Evolutionary conservation across 768 basidiomycete genomes (phyloP), one percentile per base, ranked within the genome.

Genomic region (Termitomyces sp.): DNA sequence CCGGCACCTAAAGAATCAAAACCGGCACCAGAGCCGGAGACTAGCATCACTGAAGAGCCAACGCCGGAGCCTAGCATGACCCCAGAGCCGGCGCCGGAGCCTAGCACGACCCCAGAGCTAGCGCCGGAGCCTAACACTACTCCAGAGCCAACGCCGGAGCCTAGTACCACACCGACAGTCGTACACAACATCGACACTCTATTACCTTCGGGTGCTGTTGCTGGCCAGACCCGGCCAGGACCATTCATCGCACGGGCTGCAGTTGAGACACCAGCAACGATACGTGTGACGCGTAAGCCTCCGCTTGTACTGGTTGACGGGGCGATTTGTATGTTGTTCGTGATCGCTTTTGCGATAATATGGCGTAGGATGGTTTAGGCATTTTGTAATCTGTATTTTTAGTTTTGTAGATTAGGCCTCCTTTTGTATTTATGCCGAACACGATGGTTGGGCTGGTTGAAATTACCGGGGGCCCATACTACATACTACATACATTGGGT

Each of bases 271-370:
- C 59, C 61, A 24, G 37, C 19, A 22, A 41, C 50, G 19, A 59
- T 62, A 46, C 54, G 60, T 14, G 43, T 51, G 35, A 46, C 47
- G 43, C 56, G 40, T 38, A 75, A 71, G 55, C 82, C 87, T 22
- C 87, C 87, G 22, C 64, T 89, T 35, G 41, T 58, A 24, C 68
- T 89, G 22, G 72, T 92, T 32, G 90, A 91, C 67, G 81, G 81
- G 11, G 82, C 84, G 28, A 91, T 92, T 57, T 84, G 85, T 66
- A 74, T 90, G 46, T 73, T 89, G 21, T 71, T 91, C 10, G 84
- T 85, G 14, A 69, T 90, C 55, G 77, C 85, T 46, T 79, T 86
- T 62, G 84, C 81, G 34, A 76, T 92, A 41, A 72, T 91, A 46
- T 87, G 80, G 61, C 78, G 85, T 56, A 76, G 87, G 65, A 69